Conservation (phyloP, 176 grass and related monocot genomes). For the Cenchrus americanus region DNA sequence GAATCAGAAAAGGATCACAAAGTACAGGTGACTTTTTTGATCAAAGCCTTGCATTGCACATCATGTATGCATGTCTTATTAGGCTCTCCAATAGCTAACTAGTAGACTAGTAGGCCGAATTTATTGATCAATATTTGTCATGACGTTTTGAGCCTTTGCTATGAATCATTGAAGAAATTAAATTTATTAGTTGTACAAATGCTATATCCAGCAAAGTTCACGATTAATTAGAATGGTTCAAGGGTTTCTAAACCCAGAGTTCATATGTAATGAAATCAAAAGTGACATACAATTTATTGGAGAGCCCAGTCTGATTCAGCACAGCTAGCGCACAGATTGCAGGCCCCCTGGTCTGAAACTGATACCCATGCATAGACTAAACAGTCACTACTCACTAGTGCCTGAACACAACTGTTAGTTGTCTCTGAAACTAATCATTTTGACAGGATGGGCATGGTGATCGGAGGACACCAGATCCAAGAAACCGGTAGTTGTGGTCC, state of each 20-base stretch:
- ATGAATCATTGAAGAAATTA: neutral
- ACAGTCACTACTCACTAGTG: neutral
- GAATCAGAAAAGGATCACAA: constrained; percentile 9
- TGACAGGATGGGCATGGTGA: constrained; percentile 26
- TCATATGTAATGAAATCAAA: neutral
- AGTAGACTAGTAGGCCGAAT: constrained; percentile 1
- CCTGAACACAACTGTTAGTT: constrained; percentile 20
- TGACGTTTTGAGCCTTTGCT: neutral
- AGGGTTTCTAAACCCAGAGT: neutral
- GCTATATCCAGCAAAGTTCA: neutral
- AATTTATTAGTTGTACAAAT: neutral
- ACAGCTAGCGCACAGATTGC: neutral
- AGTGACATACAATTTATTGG: neutral
- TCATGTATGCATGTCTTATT: constrained; percentile 20
- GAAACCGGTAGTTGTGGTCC: constrained; percentile 30
- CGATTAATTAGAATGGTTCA: neutral
- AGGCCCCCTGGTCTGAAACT: neutral
- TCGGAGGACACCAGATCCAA: constrained; percentile 45
- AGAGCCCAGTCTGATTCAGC: neutral
- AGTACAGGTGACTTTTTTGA: constrained; percentile 20
- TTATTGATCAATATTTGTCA: neutral
- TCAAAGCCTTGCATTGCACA: constrained; percentile 25
- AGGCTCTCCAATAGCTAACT: neutral
- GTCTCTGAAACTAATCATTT: constrained; percentile 49
- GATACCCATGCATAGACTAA: neutral